Base-by-base conservation (phyloP, 805 yeast genomes). In the Pichia gijzeniarum region DNA sequence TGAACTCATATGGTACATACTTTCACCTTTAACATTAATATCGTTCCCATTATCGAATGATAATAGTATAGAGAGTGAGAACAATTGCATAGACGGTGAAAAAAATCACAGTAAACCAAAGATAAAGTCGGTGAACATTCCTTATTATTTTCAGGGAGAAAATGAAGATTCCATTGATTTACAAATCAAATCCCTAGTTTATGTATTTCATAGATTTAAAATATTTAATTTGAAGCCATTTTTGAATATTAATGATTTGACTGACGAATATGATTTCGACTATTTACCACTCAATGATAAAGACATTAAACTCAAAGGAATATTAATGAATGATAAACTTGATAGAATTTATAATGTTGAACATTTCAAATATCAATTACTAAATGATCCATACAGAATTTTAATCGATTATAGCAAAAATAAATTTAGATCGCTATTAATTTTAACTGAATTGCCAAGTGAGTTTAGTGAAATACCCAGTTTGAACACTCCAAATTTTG, bases 331-430 rank as follows among this genome's bases (percentile, higher is more conserved):
- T 41, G 59, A 57, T 14, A 78, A 76, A 52, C 63, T 82, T 44
- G 89, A 83, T 56, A 50, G 61, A 13, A 66, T 76, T 52, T 83
- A 81, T 57, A 79, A 80, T 57, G 60, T 69, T 36, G 43, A 50
- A 0, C 68, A 59, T 31, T 78, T 83, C 53, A 68, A 69, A 40
- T 49, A 55, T 9, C 51, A 62, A 7, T 49, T 82, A 36, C 45
- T 68, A n/a, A 50, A 63, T 13, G 86, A 82, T 59, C 81, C 80
- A 45, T 80, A 82, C 57, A 67, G 89, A 21, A 78, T 83, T 12
- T 65, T 81, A 45, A 71, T 80, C 17, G 90, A 83, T 57, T 83
- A 79, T 72, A 58, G 69, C 39, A 81, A 80, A 56, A 83, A 83
- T 66, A 76, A 77, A 60, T 82, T 80, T 59, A 66, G 91, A 44